Evolutionary conservation across 768 basidiomycete genomes (phyloP), one percentile per base, ranked within the genome.

Genomic region (Harrya chromipes): DNA sequence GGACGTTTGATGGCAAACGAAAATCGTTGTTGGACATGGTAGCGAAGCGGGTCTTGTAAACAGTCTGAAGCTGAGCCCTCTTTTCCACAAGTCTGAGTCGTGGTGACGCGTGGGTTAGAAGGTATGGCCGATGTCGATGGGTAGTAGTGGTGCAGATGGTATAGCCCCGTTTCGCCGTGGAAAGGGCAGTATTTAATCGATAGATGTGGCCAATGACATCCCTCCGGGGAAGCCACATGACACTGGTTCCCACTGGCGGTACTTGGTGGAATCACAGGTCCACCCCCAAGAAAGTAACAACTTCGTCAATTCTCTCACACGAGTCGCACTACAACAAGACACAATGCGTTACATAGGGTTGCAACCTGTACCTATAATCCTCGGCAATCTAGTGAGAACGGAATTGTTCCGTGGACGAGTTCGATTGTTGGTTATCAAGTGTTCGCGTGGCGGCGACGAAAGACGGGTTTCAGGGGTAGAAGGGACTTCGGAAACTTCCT

Each of bases 1-100:
- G 81, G 46, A 87, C 78, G 55, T 83, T 70, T 1, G 75, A 74
- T 17, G 87, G 87, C 46, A 91, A 78, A 58, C 88, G 82, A 47
- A 67, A 69, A 26, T 52, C 43, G 4, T 20, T 50, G 50, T 31
- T 39, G 29, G 61, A 47, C 56, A 55, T 55, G 23, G 51, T 43
- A 14, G 51, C 47, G 33, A 55, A 52, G 36, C 44, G 43, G 10
- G 43, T 41, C 49, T 44, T 51, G 38, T 46, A 21, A 27, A n/a
- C 26, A 35, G 31, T 43, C 26, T 27, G 26, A 23, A 14, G 33
- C 33, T 7, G 33, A 16, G 16, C 5, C 6, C 33, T 33, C 14
- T 33, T 33, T 33, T 33, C 33, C 33, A 33, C 33, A 33, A 33
- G 16, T 33, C 16, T 33, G 33, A 16, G 29, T 37, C n/a, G 49